Evolutionary conservation across 2,329 filamentous ascomycete genomes (phyloP).

Genomic region (Ophiostoma australiae): DNA sequence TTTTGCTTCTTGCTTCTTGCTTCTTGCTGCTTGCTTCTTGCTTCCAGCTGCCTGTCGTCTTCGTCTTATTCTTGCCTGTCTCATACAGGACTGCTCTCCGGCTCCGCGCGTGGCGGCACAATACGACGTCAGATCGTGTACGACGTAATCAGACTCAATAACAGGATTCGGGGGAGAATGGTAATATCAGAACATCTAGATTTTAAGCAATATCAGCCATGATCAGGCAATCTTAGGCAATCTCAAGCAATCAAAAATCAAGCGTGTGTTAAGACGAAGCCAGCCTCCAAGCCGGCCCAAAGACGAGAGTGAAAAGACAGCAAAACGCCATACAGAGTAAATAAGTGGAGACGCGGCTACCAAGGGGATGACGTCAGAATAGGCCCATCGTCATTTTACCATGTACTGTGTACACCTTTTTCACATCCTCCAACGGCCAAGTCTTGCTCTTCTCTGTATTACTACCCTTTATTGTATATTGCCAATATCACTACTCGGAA

Average conservation of each 20-base stretch:
- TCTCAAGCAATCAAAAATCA: background rate
- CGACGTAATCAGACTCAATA: background rate
- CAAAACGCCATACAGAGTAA: background rate
- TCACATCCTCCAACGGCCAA: background rate
- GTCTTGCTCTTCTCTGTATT: background rate
- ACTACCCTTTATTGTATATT: no score
- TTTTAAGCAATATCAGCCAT: background rate
- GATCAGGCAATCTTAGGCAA: background rate
- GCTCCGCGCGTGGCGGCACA: constrained; percentile 3
- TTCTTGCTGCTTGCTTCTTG: background rate
- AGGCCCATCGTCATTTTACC: constrained; percentile 15
- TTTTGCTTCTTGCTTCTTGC: background rate
- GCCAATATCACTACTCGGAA: no score
- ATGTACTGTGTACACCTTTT: background rate
- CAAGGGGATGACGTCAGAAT: constrained; percentile 23
- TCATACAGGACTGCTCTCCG: background rate
- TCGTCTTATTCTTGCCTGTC: background rate
- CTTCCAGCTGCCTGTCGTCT: background rate
- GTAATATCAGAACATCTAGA: background rate
- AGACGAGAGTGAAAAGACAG: background rate
- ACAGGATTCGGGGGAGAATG: background rate
- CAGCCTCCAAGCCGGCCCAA: no score
- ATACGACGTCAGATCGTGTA: constrained; percentile 10
- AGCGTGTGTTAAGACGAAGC: background rate
- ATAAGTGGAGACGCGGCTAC: background rate